These are phyloP conservation scores for Penicillium cosmopolitanum DNA, from an alignment of 495 filamentous ascomycete genomes.

Conservation along the genomic window DNA sequence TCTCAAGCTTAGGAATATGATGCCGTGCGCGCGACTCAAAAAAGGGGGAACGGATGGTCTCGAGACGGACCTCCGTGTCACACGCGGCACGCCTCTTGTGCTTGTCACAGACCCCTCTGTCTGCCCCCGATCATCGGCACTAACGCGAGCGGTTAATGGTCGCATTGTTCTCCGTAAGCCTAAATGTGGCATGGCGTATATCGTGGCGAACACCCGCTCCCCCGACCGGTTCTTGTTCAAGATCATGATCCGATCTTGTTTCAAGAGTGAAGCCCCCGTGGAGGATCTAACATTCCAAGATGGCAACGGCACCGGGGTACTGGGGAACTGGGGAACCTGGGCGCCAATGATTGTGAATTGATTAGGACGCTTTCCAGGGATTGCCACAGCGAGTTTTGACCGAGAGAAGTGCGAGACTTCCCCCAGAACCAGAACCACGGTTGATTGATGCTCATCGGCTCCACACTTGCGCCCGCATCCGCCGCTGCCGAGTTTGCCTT, in stretches of 20 bases:
- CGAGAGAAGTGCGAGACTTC: slow-evolving; percentile 31
- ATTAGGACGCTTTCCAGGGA: neutral
- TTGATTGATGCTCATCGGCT: slow-evolving; percentile 1
- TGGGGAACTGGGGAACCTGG: neutral
- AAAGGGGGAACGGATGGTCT: slow-evolving; percentile 4
- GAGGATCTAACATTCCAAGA: neutral
- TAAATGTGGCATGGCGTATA: no score
- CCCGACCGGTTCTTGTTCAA: neutral
- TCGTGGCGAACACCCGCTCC: neutral
- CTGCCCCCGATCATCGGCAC: neutral
- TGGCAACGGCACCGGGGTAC: neutral
- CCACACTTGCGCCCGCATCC: slow-evolving; percentile 3
- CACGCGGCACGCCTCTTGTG: neutral
- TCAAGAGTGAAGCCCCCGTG: neutral
- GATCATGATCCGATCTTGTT: neutral
- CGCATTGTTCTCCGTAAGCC: neutral
- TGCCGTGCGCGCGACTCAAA: neutral
- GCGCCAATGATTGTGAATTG: neutral
- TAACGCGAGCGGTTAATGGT: neutral
- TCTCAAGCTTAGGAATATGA: neutral
- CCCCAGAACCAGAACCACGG: slow-evolving; percentile 10
- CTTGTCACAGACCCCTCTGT: neutral
- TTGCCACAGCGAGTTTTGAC: slow-evolving; percentile 30
- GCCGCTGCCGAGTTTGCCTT: neutral
- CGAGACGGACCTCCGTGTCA: slow-evolving; percentile 1